phyloP scores from a whole-genome alignment of 257 asterid species.

The Coffea eugenioides region DNA sequence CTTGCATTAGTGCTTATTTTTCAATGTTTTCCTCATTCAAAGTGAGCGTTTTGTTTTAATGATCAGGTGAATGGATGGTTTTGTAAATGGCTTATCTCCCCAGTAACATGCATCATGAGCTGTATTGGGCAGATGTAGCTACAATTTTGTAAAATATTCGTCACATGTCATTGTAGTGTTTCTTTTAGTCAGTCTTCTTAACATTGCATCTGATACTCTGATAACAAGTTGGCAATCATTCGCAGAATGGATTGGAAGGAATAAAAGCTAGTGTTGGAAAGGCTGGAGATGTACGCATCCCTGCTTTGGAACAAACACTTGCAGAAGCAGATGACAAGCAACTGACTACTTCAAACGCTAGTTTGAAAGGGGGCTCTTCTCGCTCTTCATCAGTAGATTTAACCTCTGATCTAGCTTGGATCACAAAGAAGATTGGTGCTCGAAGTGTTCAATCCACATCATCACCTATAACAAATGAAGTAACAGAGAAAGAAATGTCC shows the following conservation, averaged over 20 bases:
- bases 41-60: background rate
- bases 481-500: constrained; percentile 22
- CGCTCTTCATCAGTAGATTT: constrained; percentile 50
- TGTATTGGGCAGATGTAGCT: background rate
- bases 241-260: constrained; percentile 52
- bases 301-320: constrained; percentile 25
- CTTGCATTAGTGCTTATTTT: constrained; percentile 1
- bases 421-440: constrained; percentile 41
- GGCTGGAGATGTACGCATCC: constrained; percentile 26
- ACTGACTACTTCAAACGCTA: constrained; percentile 29
- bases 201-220: constrained; percentile 8
- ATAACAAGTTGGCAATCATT: constrained; percentile 17
- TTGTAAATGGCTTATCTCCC: background rate
- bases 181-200: constrained; percentile 1
- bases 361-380: constrained; percentile 34
- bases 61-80: background rate
- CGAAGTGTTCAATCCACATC: constrained; percentile 29
- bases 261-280: constrained; percentile 33
- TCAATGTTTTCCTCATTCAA: background rate
- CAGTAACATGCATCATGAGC: background rate
- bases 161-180: background rate
- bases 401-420: constrained; percentile 59
- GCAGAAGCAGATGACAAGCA: constrained; percentile 42
- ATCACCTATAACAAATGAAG: constrained; percentile 21
- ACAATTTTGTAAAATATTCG: background rate